Percentiles rank a stretch among this genome's conserved stretches.
phyloP scores from a whole-genome alignment of 768 basidiomycete species.

The Tylopilus cervinicoccineus region DNA sequence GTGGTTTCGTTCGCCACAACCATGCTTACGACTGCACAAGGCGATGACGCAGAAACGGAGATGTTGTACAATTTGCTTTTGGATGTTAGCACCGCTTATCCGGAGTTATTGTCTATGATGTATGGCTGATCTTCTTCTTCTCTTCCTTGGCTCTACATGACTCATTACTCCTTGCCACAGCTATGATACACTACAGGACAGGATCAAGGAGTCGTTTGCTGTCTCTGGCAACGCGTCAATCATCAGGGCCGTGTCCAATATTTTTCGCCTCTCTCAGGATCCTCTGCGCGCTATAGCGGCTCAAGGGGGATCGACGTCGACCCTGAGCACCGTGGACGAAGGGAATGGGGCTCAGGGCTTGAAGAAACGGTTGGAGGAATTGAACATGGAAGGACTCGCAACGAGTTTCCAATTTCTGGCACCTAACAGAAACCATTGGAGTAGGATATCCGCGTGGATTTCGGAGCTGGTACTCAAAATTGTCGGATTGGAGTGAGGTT shows the following conservation, averaged over 20 bases:
- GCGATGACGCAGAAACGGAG: slow-evolving; percentile 78
- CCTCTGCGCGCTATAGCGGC: slow-evolving; percentile 37
- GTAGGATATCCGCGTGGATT: slow-evolving; percentile 73
- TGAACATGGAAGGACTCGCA: slow-evolving; percentile 72
- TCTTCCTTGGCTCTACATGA: background rate
- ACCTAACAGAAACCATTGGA: slow-evolving; percentile 48
- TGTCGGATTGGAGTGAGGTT: slow-evolving; percentile 34
- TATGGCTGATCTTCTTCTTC: slow-evolving; percentile 42
- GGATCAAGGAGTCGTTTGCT: slow-evolving; percentile 67
- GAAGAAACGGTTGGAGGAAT: slow-evolving; percentile 58
- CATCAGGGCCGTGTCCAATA: slow-evolving; percentile 66
- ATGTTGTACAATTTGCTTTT: slow-evolving; percentile 75
- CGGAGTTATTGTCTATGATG: slow-evolving; percentile 70
- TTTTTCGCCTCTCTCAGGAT: slow-evolving; percentile 70
- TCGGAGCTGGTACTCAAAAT: slow-evolving; percentile 55
- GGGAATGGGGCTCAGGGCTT: slow-evolving; percentile 37
- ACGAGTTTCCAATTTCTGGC: slow-evolving; percentile 69
- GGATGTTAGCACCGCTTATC: slow-evolving; percentile 62
- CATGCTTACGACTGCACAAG: slow-evolving; percentile 70
- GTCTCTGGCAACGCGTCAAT: slow-evolving; percentile 69
- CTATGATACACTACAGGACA: slow-evolving; percentile 73
- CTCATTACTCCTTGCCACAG: slow-evolving; percentile 34
- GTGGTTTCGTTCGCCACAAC: slow-evolving; percentile 71
- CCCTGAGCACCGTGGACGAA: slow-evolving; percentile 63
- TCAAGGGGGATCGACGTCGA: slow-evolving; percentile 55